Percentiles rank a stretch among this genome's conserved stretches.
These are phyloP conservation scores for Tylopilus subfusipes DNA, from an alignment of 768 basidiomycete species.

Conservation along the genomic window DNA sequence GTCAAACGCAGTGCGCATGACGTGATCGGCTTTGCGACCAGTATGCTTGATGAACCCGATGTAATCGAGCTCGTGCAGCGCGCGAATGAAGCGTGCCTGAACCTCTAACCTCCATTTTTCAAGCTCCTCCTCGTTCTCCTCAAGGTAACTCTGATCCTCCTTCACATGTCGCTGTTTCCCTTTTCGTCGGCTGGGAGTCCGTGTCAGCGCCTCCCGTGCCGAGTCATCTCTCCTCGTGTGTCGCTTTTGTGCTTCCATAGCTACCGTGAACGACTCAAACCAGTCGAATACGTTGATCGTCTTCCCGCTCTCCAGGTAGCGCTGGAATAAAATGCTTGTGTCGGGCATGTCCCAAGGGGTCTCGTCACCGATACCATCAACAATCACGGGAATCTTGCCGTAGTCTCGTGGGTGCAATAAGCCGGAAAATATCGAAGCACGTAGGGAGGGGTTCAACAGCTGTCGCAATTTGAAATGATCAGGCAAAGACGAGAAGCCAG, in stretches of 20 bases:
- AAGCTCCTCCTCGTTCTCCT: conserved; percentile 33
- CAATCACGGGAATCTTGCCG: not conserved
- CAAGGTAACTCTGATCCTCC: conserved; percentile 11
- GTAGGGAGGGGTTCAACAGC: conserved; percentile 69
- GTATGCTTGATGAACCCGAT: conserved; percentile 80
- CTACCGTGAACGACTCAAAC: conserved; percentile 73
- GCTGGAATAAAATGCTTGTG: conserved; percentile 68
- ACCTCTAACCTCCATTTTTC: conserved; percentile 60
- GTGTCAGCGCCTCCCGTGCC: not conserved
- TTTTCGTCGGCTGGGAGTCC: conserved; percentile 24
- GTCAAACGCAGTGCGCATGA: conserved; percentile 66
- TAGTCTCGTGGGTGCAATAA: conserved; percentile 59
- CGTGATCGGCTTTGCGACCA: conserved; percentile 73
- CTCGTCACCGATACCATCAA: conserved; percentile 23
- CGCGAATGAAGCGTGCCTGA: conserved; percentile 76
- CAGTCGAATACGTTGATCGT: conserved; percentile 88
- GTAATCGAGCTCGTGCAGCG: conserved; percentile 79
- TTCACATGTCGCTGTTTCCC: conserved; percentile 27
- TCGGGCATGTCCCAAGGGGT: conserved; percentile 61
- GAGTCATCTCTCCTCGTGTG: not conserved
- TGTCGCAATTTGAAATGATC: conserved; percentile 24
- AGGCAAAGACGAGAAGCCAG: not conserved
- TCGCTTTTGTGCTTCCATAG: conserved; percentile 55
- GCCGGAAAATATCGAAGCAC: conserved; percentile 57
- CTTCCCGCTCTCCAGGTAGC: conserved; percentile 76